Percentiles rank a stretch among this genome's conserved stretches.
Conservation (phyloP, 1,139 yeast genomes). For the Wickerhamiella pararugosa region DNA sequence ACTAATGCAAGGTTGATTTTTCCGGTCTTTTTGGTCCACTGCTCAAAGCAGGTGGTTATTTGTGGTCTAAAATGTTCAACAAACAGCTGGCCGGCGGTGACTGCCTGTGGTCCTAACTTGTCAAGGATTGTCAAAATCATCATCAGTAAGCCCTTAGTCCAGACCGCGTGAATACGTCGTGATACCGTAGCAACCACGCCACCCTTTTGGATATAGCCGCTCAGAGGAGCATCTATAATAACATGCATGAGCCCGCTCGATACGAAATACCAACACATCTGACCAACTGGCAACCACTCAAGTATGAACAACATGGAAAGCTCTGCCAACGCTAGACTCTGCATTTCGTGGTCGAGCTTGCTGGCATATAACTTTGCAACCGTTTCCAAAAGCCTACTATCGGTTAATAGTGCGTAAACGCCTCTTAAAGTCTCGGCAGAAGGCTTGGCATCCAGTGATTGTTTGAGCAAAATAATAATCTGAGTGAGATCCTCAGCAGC, state of each 20-base stretch:
- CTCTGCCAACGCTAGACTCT: slow-evolving; percentile 61
- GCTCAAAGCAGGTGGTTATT: slow-evolving; percentile 40
- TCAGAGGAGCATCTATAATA: slow-evolving; percentile 59
- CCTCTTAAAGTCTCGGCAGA: neutral
- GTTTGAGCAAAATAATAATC: slow-evolving; percentile 9
- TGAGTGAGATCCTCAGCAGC: slow-evolving; percentile 8
- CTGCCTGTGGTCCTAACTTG: slow-evolving; percentile 45
- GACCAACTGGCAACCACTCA: slow-evolving; percentile 49
- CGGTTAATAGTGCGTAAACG: slow-evolving; percentile 31
- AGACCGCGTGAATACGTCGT: slow-evolving; percentile 51
- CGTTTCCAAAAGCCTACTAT: slow-evolving; percentile 46
- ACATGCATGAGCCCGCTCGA: slow-evolving; percentile 53
- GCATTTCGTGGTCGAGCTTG: slow-evolving; percentile 34
- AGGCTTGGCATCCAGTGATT: slow-evolving; percentile 8
- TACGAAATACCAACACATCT: slow-evolving; percentile 52
- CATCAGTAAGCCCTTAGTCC: slow-evolving; percentile 74
- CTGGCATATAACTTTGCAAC: slow-evolving; percentile 53
- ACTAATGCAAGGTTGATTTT: slow-evolving; percentile 50
- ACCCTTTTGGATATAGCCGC: slow-evolving; percentile 53
- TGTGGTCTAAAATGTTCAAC: slow-evolving; percentile 52
- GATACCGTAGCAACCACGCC: slow-evolving; percentile 35
- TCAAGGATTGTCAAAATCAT: slow-evolving; percentile 45
- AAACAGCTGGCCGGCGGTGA: slow-evolving; percentile 54
- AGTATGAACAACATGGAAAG: slow-evolving; percentile 52
- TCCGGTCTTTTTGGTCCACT: slow-evolving; percentile 56